phyloP scores from a whole-genome alignment of 768 basidiomycete species.

The Termitomyces sp. region DNA sequence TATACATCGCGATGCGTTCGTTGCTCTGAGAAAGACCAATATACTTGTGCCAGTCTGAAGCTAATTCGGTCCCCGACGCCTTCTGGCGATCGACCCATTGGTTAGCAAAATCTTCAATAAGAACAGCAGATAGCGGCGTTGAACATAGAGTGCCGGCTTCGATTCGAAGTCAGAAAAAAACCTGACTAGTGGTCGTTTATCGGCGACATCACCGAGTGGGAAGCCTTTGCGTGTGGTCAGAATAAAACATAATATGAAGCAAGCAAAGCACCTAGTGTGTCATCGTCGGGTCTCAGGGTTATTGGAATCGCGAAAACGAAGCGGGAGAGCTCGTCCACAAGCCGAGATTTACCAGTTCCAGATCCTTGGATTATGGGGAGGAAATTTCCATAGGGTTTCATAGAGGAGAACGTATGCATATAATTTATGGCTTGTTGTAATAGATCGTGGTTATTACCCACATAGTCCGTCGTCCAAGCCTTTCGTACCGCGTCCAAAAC shows the following conservation, averaged over 20 bases:
- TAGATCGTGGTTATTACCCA: not conserved
- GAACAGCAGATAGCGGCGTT: not conserved
- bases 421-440: not conserved
- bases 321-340: constrained; percentile 1
- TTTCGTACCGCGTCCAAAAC: not conserved
- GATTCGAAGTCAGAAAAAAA: not conserved
- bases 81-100: not conserved
- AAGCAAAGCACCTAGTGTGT: not conserved
- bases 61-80: not conserved
- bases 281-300: not conserved
- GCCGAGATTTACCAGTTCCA: constrained; percentile 1
- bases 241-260: not conserved
- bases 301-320: constrained; percentile 1
- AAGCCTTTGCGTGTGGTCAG: not conserved
- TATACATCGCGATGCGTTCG: not conserved
- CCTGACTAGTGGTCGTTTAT: not conserved
- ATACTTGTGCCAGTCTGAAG: not conserved
- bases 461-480: not conserved
- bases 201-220: not conserved
- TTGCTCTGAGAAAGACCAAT: not conserved
- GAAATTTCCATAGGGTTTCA: not conserved
- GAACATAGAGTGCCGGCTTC: not conserved
- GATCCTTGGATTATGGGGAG: constrained; percentile 6
- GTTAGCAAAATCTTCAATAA: not conserved
- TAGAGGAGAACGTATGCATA: not conserved